Evolutionary conservation across 495 filamentous ascomycete genomes (phyloP), one percentile per base, ranked within the genome.

Genomic region (Terfezia claveryi): DNA sequence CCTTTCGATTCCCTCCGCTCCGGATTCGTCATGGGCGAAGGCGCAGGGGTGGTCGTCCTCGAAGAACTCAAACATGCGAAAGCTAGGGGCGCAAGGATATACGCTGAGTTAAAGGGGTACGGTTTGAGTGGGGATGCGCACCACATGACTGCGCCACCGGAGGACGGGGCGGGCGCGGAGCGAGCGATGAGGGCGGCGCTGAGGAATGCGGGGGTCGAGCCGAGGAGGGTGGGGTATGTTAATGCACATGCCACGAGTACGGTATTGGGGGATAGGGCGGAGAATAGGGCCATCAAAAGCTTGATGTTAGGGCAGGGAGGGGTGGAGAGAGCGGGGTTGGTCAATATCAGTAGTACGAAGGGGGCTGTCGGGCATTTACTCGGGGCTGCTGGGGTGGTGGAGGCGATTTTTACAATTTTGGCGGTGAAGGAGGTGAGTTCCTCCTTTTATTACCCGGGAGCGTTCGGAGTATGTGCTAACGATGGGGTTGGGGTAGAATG

Each of bases 171-270:
- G 46, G 91, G 91, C 0, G 87, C 91, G 0, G 74, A 75, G 12
- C 69, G 84, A 52, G 83, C 87, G 7, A 98, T 96, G 91, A 83
- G 77, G 61, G 77, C 78, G 58, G 85, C 88, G 5, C 67, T 98
- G 56, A 77, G 74, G 59, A 76, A 87, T 66, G 87, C 87, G 1
- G 68, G 71, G 6, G 57, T 92, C 2, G 70, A 69, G 57, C 88
- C 91, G 8, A 64, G 60, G 1, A 69, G 76, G 36, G 82, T 98
- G 0, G 87, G 88, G 63, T 98, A 98, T 66, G 75, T 98, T 62
- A 98, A 96, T 64, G 91, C 91, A 2, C 91, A 98, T 67, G 91
- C 87, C 4, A 96, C 91, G 0, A 83, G 81, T 8, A 98, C 91
- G 0, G 59, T 71, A 10, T 73, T 94, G 4, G 91, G 91, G 0